phyloP scores from a whole-genome alignment of 2,329 filamentous ascomycete species.

The Fusarium guadeloupense region DNA sequence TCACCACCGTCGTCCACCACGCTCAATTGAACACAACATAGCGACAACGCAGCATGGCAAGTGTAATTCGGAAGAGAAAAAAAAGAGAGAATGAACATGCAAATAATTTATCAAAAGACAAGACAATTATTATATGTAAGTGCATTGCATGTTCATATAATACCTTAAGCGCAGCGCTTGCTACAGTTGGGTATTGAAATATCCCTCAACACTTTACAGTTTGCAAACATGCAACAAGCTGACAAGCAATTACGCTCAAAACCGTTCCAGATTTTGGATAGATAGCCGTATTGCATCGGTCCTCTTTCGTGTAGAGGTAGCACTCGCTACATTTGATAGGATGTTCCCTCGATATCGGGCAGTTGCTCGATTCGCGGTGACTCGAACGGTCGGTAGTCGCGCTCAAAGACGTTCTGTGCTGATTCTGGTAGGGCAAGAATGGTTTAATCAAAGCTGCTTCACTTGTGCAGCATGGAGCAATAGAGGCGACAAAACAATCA shows the following conservation, averaged over 20 bases:
- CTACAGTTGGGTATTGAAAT: not conserved
- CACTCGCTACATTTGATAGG: conserved; percentile 3
- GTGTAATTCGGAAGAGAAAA: not conserved
- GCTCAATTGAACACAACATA: not conserved
- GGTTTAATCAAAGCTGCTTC: not conserved
- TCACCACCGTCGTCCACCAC: conserved; percentile 7
- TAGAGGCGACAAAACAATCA: not conserved
- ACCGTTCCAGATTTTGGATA: not conserved
- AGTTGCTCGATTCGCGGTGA: not conserved
- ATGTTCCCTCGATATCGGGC: not conserved
- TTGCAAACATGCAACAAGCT: not conserved
- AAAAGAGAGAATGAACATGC: not conserved
- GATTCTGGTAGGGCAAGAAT: not conserved
- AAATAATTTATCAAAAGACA: not conserved
- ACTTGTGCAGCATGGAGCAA: conserved; percentile 3
- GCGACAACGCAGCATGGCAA: not conserved
- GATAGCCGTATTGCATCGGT: not conserved
- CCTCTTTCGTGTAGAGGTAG: not conserved
- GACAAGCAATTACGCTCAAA: not conserved
- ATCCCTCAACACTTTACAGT: not conserved
- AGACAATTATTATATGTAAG: not conserved
- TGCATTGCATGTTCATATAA: not conserved
- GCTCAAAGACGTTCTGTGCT: not conserved
- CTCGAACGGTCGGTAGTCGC: not conserved
- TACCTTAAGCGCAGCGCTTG: not conserved